Percentiles rank a stretch among this genome's conserved stretches.
Evolutionary conservation across 192 early-diverging fungal genomes (phyloP).

Genomic region (Coemansia erecta): DNA sequence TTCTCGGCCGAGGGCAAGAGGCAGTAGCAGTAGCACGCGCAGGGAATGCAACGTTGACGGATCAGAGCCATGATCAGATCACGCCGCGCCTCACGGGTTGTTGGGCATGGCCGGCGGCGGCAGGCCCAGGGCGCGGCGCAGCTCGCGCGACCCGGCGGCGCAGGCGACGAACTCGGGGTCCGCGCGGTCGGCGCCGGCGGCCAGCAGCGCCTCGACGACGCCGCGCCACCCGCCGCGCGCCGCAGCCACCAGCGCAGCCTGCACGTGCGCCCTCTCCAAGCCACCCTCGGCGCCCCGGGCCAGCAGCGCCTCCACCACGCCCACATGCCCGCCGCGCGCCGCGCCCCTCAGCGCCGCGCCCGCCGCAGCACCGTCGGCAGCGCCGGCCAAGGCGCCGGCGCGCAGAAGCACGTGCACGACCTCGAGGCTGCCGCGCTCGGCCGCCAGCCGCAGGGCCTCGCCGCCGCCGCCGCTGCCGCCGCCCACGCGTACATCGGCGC

Average conservation of each 20-base stretch:
- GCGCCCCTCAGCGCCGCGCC: background rate
- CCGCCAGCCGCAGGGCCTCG: constrained; percentile 1
- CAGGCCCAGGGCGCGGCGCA: constrained; percentile 23
- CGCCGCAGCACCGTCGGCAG: too few species aligned
- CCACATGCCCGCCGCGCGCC: too few species aligned
- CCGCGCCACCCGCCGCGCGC: constrained; percentile 6
- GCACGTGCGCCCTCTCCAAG: background rate
- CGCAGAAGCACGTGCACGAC: constrained; percentile 2
- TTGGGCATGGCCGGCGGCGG: background rate
- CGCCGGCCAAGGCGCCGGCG: too few species aligned
- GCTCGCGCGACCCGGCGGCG: constrained; percentile 24
- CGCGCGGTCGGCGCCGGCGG: constrained; percentile 25
- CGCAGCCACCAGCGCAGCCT: constrained; percentile 1
- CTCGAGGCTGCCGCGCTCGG: constrained; percentile 18
- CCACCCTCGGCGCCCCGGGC: too few species aligned
- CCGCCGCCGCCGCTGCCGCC: background rate
- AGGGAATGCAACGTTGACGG: too few species aligned
- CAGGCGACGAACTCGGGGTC: constrained; percentile 30
- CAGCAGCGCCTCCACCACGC: too few species aligned
- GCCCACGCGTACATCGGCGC: constrained; percentile 10
- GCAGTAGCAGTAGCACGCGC: too few species aligned
- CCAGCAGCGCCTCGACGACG: constrained; percentile 23
- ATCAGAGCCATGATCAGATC: background rate
- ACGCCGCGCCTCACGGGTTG: background rate
- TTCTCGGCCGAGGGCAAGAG: constrained; percentile 1